phyloP scores from a whole-genome alignment of 2,329 filamentous ascomycete genomes.

The Cladosporium oxysporum region DNA sequence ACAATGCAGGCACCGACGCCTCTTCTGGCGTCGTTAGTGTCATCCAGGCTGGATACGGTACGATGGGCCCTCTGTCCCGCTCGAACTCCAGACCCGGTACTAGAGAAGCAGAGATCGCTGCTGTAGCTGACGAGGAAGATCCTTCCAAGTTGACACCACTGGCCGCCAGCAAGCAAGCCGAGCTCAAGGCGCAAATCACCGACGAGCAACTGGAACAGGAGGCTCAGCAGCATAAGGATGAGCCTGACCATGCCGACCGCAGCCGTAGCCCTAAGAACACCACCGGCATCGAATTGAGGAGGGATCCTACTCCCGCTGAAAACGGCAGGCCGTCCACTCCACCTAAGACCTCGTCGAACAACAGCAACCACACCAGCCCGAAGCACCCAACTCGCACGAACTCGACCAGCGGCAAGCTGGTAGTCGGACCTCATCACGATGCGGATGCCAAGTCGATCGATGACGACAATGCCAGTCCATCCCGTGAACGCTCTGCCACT shows the following conservation, averaged over 20 bases:
- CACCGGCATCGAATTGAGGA: constrained; percentile 11
- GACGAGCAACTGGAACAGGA: constrained; percentile 9
- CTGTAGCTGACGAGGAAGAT: constrained; percentile 1
- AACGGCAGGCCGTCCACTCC: not conserved
- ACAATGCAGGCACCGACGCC: constrained; percentile 57
- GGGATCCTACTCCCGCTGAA: constrained; percentile 2
- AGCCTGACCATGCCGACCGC: constrained; percentile 6
- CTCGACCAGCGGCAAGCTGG: constrained; percentile 18
- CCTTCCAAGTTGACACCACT: constrained; percentile 10
- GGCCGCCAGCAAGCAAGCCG: constrained; percentile 12
- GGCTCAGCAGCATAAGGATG: not conserved
- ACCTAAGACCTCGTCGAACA: not conserved
- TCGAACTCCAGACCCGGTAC: not conserved
- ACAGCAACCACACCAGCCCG: not conserved
- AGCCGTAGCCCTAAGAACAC: constrained; percentile 15
- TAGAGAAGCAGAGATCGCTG: constrained; percentile 10
- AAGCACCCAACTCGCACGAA: constrained; percentile 2
- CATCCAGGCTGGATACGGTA: constrained; percentile 41
- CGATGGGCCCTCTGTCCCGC: constrained; percentile 5
- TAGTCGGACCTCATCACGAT: constrained; percentile 36
- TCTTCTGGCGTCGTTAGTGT: constrained; percentile 68
- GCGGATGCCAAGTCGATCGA: constrained; percentile 23
- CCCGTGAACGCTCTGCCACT: constrained; percentile 45
- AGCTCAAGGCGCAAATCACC: constrained; percentile 15
- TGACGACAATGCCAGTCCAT: constrained; percentile 31